Percentiles rank a stretch among this genome's conserved stretches.
These are phyloP conservation scores for Hortaea sp. DNA, from an alignment of 2,329 filamentous ascomycete genomes.

Conservation along the genomic window DNA sequence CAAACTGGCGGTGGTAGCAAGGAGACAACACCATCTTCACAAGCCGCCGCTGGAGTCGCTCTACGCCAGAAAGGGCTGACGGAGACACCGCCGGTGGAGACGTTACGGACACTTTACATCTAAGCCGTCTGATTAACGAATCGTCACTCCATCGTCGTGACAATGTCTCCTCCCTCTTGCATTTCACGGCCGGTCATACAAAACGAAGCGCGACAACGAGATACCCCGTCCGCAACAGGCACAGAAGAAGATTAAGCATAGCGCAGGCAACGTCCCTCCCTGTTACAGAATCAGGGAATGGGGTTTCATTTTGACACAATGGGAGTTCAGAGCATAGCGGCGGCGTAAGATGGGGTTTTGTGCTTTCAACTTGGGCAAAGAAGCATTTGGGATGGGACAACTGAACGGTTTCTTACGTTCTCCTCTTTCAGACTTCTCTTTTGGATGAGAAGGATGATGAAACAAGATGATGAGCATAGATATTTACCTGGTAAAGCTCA, in stretches of 20 bases:
- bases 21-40: slow-evolving; percentile 5
- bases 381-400: too few species aligned
- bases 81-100: slow-evolving; percentile 26
- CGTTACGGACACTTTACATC: slow-evolving; percentile 28
- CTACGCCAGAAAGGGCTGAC: slow-evolving; percentile 24
- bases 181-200: slow-evolving; percentile 1
- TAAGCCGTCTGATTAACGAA: slow-evolving; percentile 8
- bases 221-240: slow-evolving; percentile 8
- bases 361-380: too few species aligned
- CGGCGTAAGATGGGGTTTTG: slow-evolving; percentile 3
- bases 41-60: slow-evolving; percentile 17
- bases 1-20: slow-evolving; percentile 5
- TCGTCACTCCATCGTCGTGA: neutral
- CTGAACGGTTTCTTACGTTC: too few species aligned
- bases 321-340: slow-evolving; percentile 10
- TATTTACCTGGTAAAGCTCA: too few species aligned
- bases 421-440: too few species aligned
- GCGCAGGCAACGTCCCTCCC: neutral
- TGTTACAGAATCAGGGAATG: too few species aligned
- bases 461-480: too few species aligned
- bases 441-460: too few species aligned
- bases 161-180: neutral
- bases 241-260: slow-evolving; percentile 8
- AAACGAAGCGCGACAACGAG: slow-evolving; percentile 1
- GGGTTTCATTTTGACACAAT: neutral